phyloP scores from a whole-genome alignment of 768 basidiomycete species.

The Candolleomyces eurysporus region DNA sequence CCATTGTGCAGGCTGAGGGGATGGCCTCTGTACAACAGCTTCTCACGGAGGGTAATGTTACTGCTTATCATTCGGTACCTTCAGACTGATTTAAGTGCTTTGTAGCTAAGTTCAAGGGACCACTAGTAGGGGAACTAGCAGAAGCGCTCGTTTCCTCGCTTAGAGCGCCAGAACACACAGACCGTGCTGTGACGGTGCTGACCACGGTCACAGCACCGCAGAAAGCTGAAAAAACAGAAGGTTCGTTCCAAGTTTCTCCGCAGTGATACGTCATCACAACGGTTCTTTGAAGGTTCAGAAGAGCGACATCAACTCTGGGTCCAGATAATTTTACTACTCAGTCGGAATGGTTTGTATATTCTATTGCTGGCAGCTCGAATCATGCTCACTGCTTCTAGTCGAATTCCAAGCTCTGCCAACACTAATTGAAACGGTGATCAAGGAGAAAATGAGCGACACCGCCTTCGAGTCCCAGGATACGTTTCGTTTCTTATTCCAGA shows the following conservation, averaged over 20 bases:
- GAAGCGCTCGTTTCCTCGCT: not conserved
- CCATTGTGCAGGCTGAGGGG: not conserved
- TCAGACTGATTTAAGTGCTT: not conserved
- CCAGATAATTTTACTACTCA: not conserved
- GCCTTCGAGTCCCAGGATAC: not conserved
- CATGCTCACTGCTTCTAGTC: not conserved
- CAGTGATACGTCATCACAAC: not conserved
- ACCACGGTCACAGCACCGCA: not conserved
- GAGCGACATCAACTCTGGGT: not conserved
- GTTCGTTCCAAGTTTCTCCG: no score
- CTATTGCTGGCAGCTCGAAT: not conserved
- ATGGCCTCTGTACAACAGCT: not conserved
- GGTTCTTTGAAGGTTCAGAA: not conserved
- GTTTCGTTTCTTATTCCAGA: not conserved
- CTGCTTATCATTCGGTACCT: not conserved
- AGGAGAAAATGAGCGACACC: not conserved
- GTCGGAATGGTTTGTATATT: not conserved
- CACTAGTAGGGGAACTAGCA: not conserved
- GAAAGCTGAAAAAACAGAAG: not conserved
- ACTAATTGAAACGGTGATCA: not conserved
- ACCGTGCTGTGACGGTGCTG: not conserved
- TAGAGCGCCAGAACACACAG: not conserved
- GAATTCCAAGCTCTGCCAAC: not conserved
- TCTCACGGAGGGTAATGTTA: not conserved
- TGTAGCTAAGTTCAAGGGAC: not conserved